Percentiles rank a stretch among this genome's conserved stretches.
Evolutionary conservation across 2,329 filamentous ascomycete genomes (phyloP).

Genomic region (Curvularia sp.): DNA sequence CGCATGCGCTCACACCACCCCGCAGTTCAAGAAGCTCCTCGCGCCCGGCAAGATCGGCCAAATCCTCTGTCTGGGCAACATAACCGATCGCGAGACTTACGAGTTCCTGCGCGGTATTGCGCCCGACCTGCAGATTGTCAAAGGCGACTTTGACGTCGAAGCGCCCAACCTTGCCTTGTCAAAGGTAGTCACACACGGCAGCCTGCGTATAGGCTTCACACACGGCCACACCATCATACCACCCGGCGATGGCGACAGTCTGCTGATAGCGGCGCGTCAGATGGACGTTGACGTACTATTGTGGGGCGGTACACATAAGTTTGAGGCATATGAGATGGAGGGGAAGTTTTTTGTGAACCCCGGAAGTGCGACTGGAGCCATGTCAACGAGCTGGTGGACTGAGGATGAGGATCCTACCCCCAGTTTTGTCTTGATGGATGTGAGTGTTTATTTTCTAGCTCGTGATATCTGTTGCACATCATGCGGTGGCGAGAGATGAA

Average conservation of each 20-base stretch:
- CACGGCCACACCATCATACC: slow-evolving; percentile 75
- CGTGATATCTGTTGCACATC: background rate
- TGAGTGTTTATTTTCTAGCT: slow-evolving; percentile 61
- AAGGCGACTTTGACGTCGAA: slow-evolving; percentile 73
- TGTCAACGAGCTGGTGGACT: slow-evolving; percentile 65
- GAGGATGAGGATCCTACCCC: slow-evolving; percentile 74
- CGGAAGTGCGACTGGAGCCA: slow-evolving; percentile 71
- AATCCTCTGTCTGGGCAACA: slow-evolving; percentile 65
- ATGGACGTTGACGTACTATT: slow-evolving; percentile 75
- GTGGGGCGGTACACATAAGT: slow-evolving; percentile 73
- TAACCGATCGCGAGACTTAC: slow-evolving; percentile 64
- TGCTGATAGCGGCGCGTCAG: slow-evolving; percentile 72
- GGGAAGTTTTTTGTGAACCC: slow-evolving; percentile 76
- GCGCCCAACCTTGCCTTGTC: slow-evolving; percentile 69
- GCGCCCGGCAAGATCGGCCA: slow-evolving; percentile 66
- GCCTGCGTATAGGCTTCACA: slow-evolving; percentile 72
- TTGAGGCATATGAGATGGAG: slow-evolving; percentile 75
- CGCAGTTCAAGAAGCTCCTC: slow-evolving; percentile 61
- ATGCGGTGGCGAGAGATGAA: background rate
- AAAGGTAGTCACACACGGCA: slow-evolving; percentile 74
- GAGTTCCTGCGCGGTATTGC: slow-evolving; percentile 63
- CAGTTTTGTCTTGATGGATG: slow-evolving; percentile 98
- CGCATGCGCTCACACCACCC: slow-evolving; percentile 12
- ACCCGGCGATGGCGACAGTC: slow-evolving; percentile 69
- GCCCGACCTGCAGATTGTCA: slow-evolving; percentile 71